A percentile compares a stretch with the other conserved stretches of the same genome.
Evolutionary conservation across 257 asterid species (phyloP).

Genomic region (Primulina tabacum): DNA sequence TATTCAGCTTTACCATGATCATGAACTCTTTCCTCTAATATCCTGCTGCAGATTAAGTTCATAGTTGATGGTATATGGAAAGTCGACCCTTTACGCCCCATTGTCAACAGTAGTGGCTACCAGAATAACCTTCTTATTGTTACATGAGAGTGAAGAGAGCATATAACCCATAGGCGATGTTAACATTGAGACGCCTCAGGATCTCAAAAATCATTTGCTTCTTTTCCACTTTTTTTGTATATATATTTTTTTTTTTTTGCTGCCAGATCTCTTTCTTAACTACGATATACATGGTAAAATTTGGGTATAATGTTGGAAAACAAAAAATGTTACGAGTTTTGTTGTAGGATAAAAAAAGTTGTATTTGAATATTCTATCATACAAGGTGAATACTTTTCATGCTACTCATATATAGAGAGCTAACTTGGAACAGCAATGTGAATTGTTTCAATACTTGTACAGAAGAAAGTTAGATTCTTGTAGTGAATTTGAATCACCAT

Average conservation of each 20-base stretch:
- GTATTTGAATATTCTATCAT: no score
- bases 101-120: constrained; percentile 48
- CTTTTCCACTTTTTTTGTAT: not conserved
- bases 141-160: constrained; percentile 29
- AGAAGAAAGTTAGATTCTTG: not conserved
- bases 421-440: not conserved
- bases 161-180: constrained; percentile 11
- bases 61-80: constrained; percentile 88
- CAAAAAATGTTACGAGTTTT: no score
- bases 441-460: not conserved
- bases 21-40: not conserved
- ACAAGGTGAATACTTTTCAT: not conserved
- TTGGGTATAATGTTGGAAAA: not conserved
- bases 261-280: not conserved
- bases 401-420: not conserved
- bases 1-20: constrained; percentile 14
- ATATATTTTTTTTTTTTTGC: not conserved
- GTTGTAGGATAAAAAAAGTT: not conserved
- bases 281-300: not conserved
- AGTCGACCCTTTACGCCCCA: constrained; percentile 74
- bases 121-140: constrained; percentile 70
- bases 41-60: constrained; percentile 69
- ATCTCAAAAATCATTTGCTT: not conserved
- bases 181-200: constrained; percentile 16
- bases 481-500: constrained; percentile 27